Percentiles rank a stretch among this genome's conserved stretches.
Conservation (phyloP, 2,329 filamentous ascomycete species). For the Phoma sp. region DNA sequence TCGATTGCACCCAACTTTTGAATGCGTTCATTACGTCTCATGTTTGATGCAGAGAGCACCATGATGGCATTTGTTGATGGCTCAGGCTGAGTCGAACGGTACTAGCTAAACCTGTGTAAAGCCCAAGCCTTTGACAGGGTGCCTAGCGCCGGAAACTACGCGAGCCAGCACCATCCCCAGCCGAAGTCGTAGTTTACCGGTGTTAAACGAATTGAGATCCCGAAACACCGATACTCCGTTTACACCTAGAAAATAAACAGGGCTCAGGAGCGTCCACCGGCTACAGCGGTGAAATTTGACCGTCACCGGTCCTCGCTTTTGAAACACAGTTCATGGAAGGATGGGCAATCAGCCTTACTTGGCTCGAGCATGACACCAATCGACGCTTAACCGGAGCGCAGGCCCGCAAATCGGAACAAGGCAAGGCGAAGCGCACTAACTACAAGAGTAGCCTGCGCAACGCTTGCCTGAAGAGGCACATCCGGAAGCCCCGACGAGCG, state of each 20-base stretch:
- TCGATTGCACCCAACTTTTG: neutral
- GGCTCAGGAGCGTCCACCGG: neutral
- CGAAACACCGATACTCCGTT: neutral
- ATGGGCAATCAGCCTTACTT: slow-evolving; percentile 16
- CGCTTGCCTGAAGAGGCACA: slow-evolving; percentile 20
- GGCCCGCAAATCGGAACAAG: slow-evolving; percentile 15
- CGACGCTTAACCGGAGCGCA: slow-evolving; percentile 8
- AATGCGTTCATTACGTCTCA: neutral
- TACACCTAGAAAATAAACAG: neutral
- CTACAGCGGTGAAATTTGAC: slow-evolving; percentile 1
- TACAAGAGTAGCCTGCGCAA: slow-evolving; percentile 17
- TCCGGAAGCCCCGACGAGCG: slow-evolving; percentile 14
- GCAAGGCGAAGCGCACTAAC: slow-evolving; percentile 17
- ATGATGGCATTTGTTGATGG: neutral
- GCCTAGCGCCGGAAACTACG: slow-evolving; percentile 13
- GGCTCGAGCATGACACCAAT: slow-evolving; percentile 11
- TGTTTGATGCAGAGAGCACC: neutral
- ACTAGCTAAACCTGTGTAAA: slow-evolving; percentile 7
- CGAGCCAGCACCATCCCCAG: slow-evolving; percentile 2
- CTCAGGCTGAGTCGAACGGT: neutral
- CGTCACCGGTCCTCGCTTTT: neutral
- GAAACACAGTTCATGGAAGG: slow-evolving; percentile 1
- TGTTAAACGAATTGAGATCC: neutral
- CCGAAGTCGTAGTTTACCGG: neutral
- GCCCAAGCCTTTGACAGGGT: slow-evolving; percentile 4